These are phyloP conservation scores for Camillea tinctor DNA, from an alignment of 2,329 filamentous ascomycete species.

Conservation along the genomic window DNA sequence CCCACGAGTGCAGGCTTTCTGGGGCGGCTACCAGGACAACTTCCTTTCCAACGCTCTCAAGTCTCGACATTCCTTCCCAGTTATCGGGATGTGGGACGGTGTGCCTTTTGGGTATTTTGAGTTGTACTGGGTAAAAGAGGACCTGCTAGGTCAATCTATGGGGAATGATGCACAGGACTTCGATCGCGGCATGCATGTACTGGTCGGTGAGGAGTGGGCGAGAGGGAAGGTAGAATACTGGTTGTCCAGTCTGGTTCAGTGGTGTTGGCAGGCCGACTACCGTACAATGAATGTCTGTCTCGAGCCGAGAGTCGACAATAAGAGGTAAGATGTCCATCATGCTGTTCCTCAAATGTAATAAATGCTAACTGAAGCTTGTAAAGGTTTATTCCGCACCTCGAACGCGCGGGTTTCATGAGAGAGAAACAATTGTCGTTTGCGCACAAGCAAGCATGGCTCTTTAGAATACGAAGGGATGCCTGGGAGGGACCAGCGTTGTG, in stretches of 20 bases:
- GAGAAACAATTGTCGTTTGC: conserved; percentile 84
- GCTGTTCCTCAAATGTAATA: not conserved
- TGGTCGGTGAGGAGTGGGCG: conserved; percentile 91
- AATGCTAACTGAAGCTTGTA: conserved; percentile 11
- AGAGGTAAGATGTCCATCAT: conserved; percentile 65
- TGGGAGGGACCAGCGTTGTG: conserved; percentile 69
- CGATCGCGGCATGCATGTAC: conserved; percentile 82
- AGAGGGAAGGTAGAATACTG: conserved; percentile 78
- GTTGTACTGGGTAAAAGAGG: conserved; percentile 97
- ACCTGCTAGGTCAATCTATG: conserved; percentile 69
- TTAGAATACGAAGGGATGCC: conserved; percentile 74
- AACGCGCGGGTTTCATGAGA: conserved; percentile 76
- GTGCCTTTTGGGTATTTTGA: conserved; percentile 97
- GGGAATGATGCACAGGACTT: conserved; percentile 69
- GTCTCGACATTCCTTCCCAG: conserved; percentile 78
- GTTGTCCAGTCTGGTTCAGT: conserved; percentile 86
- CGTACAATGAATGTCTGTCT: conserved; percentile 80
- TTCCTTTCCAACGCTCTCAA: conserved; percentile 68
- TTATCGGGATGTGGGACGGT: conserved; percentile 90
- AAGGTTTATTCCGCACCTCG: conserved; percentile 70
- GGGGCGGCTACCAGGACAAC: conserved; percentile 65
- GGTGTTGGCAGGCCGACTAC: conserved; percentile 72
- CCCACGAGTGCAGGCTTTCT: conserved; percentile 79
- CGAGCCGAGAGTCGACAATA: conserved; percentile 89
- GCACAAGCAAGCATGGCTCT: conserved; percentile 88